Percentiles rank a stretch among this genome's conserved stretches.
These are phyloP conservation scores for Floccularia luteovirens DNA, from an alignment of 768 basidiomycete species.

Conservation along the genomic window DNA sequence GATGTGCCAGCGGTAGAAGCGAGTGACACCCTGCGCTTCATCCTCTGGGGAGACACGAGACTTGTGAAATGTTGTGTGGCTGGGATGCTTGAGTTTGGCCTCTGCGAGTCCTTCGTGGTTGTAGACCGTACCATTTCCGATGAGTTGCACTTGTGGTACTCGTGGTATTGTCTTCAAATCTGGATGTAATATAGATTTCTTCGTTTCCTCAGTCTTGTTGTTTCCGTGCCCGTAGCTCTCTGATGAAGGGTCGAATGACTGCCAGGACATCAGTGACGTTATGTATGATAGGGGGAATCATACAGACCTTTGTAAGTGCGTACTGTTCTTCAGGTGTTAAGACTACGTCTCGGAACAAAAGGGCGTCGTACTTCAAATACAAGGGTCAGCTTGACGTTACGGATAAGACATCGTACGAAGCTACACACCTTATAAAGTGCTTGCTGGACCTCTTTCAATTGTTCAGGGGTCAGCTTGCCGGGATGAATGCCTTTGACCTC, in stretches of 20 bases:
- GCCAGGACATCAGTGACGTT: constrained; percentile 1
- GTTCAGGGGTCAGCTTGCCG: constrained; percentile 44
- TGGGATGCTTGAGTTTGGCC: constrained; percentile 80
- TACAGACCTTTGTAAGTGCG: constrained; percentile 80
- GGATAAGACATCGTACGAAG: neutral
- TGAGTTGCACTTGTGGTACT: constrained; percentile 83
- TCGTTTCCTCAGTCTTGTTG: constrained; percentile 66
- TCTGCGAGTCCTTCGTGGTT: constrained; percentile 75
- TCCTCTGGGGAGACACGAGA: constrained; percentile 65
- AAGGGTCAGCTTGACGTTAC: no score
- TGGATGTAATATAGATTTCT: constrained; percentile 74
- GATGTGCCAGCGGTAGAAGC: constrained; percentile 90
- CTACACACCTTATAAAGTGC: constrained; percentile 68
- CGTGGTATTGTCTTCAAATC: constrained; percentile 85
- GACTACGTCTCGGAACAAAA: constrained; percentile 65
- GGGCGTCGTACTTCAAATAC: constrained; percentile 56
- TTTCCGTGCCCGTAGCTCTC: constrained; percentile 78
- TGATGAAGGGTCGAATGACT: constrained; percentile 65
- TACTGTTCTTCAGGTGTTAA: constrained; percentile 80
- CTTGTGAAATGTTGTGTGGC: constrained; percentile 82
- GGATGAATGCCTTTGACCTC: constrained; percentile 73
- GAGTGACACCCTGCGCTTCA: constrained; percentile 59
- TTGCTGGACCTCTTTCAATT: constrained; percentile 61
- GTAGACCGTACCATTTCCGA: constrained; percentile 78
- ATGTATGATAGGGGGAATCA: no score